phyloP scores from a whole-genome alignment of 768 basidiomycete genomes.

The Butyriboletus loyo region DNA sequence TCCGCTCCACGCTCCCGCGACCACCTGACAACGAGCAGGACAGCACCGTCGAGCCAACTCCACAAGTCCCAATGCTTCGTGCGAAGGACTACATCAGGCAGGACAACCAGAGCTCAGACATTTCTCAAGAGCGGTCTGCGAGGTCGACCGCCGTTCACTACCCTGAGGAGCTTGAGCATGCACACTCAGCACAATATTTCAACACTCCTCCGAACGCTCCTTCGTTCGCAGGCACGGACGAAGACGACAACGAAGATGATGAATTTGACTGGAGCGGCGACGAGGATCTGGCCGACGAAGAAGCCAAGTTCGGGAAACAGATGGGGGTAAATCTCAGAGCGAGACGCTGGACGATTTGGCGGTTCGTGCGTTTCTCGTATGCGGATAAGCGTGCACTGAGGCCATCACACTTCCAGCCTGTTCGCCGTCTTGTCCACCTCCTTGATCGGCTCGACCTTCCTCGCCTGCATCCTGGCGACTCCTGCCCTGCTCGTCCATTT shows the following conservation, averaged over 20 bases:
- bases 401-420: slow-evolving; percentile 37
- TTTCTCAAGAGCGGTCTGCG: slow-evolving; percentile 9
- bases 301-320: slow-evolving; percentile 59
- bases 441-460: slow-evolving; percentile 65
- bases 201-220: slow-evolving; percentile 32
- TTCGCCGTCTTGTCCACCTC: slow-evolving; percentile 66
- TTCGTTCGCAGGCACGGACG: slow-evolving; percentile 54
- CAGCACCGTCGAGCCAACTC: slow-evolving; percentile 20
- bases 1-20: slow-evolving; percentile 11
- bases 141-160: slow-evolving; percentile 57
- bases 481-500: slow-evolving; percentile 65
- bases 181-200: slow-evolving; percentile 20
- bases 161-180: slow-evolving; percentile 37
- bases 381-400: background rate
- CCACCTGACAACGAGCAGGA: slow-evolving; percentile 14
- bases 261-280: slow-evolving; percentile 80
- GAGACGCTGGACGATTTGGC: slow-evolving; percentile 50
- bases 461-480: slow-evolving; percentile 58
- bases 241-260: slow-evolving; percentile 51
- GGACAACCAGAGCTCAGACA: slow-evolving; percentile 13
- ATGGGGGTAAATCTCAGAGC: slow-evolving; percentile 50
- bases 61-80: slow-evolving; percentile 15
- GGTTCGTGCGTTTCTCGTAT: slow-evolving; percentile 37
- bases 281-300: slow-evolving; percentile 70
- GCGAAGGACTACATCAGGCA: slow-evolving; percentile 1